Evolutionary conservation across 306 rosid genomes (phyloP).

Genomic region (Cucumis cinereus): DNA sequence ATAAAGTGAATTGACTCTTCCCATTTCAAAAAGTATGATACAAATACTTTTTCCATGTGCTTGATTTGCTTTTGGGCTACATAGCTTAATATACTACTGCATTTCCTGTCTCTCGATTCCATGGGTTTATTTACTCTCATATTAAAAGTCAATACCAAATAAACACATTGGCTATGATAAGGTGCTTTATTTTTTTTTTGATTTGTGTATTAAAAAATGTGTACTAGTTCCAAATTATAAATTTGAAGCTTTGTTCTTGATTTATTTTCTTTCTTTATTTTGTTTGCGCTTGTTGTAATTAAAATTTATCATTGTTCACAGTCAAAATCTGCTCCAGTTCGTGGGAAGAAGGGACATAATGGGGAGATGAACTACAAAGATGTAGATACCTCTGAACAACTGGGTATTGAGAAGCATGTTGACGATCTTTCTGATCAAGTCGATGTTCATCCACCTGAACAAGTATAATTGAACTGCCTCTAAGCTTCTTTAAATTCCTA

Average conservation of each 20-base stretch:
- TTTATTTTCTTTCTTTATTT: neutral
- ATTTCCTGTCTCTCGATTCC: neutral
- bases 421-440: slow-evolving; percentile 42
- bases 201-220: neutral
- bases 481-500: neutral
- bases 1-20: too few relatives aligned
- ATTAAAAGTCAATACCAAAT: neutral
- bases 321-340: slow-evolving; percentile 54
- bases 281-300: neutral
- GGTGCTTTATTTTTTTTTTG: neutral
- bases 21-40: too few relatives aligned
- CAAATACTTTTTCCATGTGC: neutral
- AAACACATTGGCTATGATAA: neutral
- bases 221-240: neutral
- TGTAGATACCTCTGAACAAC: slow-evolving; percentile 56
- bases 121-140: neutral
- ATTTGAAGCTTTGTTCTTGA: neutral
- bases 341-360: slow-evolving; percentile 69
- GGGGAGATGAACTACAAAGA: slow-evolving; percentile 59
- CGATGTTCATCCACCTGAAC: slow-evolving; percentile 46
- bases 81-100: neutral
- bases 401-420: slow-evolving; percentile 36
- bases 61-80: neutral
- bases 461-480: slow-evolving; percentile 20
- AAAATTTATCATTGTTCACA: slow-evolving; percentile 22